Evolutionary conservation across 352 stramenopile genomes (phyloP), one percentile per base, ranked within the genome.

Genomic region (Phytopythium boreale): DNA sequence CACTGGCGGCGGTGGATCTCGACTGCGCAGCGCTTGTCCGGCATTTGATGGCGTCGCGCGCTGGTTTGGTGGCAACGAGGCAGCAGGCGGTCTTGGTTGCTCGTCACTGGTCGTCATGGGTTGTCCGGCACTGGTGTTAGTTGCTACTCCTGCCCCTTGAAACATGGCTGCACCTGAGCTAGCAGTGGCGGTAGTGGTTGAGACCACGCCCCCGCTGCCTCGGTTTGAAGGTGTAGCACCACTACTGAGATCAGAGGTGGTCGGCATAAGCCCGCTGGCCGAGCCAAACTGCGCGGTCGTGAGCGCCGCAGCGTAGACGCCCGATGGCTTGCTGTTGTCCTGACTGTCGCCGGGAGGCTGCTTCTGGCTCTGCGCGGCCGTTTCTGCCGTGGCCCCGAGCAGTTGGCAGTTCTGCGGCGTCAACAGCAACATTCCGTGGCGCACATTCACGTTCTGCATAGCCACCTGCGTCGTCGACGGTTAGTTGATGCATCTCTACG

Each of bases 381-480:
- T 29, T 58, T 86, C 79, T 2, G 67, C 58, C 39, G 74, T 70
- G 7, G 66, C 70, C 1, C 84, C 79, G 26, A 95, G 64, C 29
- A 93, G 61, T 12, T 88, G 70, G 27, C 80, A 93, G 66, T 84
- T 92, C 31, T 88, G 67, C 0, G 82, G 79, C 43, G 76, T 88
- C 41, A 95, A 69, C 62, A 90, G 43, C 27, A 95, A 63, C 64
- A 95, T 57, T 49, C 87, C 87, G 57, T 93, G 84, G 27, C 83
- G 85, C 10, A 93, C 62, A 17, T 76, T 71, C 5, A 88, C 83
- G 47, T 95, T 81, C 49, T 87, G 71, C 17, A 95, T 67, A 0
- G 82, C 61, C 20, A 94, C 65, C 79, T 88, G 20, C 52, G 52
- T 12, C 31, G 31, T 26, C 2, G 47, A 27, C 17, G 50, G 26